These are phyloP conservation scores for Boletus tylopilopsis DNA, from an alignment of 768 basidiomycete genomes.

Conservation along the genomic window DNA sequence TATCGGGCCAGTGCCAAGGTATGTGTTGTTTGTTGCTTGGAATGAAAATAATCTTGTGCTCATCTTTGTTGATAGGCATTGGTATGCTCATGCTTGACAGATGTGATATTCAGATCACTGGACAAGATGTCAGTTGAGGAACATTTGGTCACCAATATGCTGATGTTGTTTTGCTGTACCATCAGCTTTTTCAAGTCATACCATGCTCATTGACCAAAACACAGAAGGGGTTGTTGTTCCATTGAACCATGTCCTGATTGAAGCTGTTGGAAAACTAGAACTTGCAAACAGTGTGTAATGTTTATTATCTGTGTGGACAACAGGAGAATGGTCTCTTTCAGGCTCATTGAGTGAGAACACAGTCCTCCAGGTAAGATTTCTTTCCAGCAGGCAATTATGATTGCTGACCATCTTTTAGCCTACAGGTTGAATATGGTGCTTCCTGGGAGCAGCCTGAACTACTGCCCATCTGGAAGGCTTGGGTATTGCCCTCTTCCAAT, in stretches of 20 bases:
- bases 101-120: conserved; percentile 82
- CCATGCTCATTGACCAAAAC: conserved; percentile 88
- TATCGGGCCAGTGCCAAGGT: conserved; percentile 93
- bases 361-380: conserved; percentile 68
- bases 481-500: conserved; percentile 39
- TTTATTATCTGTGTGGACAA: neutral
- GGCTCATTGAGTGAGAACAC: conserved; percentile 89
- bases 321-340: conserved; percentile 23
- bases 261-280: conserved; percentile 66
- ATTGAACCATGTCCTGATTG: conserved; percentile 60
- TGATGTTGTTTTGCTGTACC: neutral
- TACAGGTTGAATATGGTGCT: conserved; percentile 83
- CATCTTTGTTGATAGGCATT: conserved; percentile 51
- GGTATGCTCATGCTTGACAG: conserved; percentile 79
- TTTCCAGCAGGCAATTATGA: neutral
- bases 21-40: conserved; percentile 2
- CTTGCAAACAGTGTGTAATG: conserved; percentile 76
- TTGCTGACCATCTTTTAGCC: conserved; percentile 2
- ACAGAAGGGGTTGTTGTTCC: conserved; percentile 79
- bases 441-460: conserved; percentile 85
- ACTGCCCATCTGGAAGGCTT: conserved; percentile 90
- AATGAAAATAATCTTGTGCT: neutral
- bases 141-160: conserved; percentile 77
- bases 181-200: conserved; percentile 48
- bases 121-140: conserved; percentile 89